Evolutionary conservation across 176 grass and related monocot species (phyloP).

Genomic region (Phoenix dactylifera): DNA sequence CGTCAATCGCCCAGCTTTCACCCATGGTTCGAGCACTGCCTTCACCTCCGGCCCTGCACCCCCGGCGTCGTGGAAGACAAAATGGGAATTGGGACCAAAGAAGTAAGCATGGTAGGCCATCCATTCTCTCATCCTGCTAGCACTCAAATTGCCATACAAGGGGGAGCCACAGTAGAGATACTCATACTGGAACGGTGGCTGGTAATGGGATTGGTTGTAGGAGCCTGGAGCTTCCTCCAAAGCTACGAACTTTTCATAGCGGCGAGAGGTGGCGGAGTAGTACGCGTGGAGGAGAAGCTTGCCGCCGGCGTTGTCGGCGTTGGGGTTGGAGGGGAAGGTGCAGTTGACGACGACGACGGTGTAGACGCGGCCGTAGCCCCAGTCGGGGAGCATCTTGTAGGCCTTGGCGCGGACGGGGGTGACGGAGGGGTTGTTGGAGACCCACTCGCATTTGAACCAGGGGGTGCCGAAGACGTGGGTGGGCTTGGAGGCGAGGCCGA

Average conservation of each 20-base stretch:
- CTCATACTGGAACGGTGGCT: slow-evolving; percentile 62
- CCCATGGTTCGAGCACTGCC: slow-evolving; percentile 68
- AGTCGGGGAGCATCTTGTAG: slow-evolving; percentile 92
- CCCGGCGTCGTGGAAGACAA: slow-evolving; percentile 81
- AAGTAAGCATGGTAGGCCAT: slow-evolving; percentile 67
- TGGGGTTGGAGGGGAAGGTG: slow-evolving; percentile 76
- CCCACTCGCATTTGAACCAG: slow-evolving; percentile 97
- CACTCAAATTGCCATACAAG: slow-evolving; percentile 67
- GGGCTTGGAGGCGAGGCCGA: slow-evolving; percentile 82
- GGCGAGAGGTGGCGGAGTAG: slow-evolving; percentile 62
- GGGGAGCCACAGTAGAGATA: slow-evolving; percentile 92
- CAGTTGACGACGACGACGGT: slow-evolving; percentile 83
- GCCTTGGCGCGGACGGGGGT: slow-evolving; percentile 68
- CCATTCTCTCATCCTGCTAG: slow-evolving; percentile 64
- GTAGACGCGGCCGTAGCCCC: slow-evolving; percentile 92
- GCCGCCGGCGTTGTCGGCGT: slow-evolving; percentile 57
- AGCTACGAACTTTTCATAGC: slow-evolving; percentile 71
- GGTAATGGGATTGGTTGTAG: slow-evolving; percentile 46
- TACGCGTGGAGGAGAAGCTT: slow-evolving; percentile 77
- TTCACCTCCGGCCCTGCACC: slow-evolving; percentile 48
- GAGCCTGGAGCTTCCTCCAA: slow-evolving; percentile 62
- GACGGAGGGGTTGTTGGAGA: slow-evolving; percentile 28
- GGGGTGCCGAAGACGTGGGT: slow-evolving; percentile 62
- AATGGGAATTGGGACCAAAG: slow-evolving; percentile 73
- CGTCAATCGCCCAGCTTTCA: slow-evolving; percentile 52